Percentiles rank a stretch among this genome's conserved stretches.
Evolutionary conservation across 371 early-diverging fungal genomes (phyloP).

Genomic region (Saksenaea oblongispora): DNA sequence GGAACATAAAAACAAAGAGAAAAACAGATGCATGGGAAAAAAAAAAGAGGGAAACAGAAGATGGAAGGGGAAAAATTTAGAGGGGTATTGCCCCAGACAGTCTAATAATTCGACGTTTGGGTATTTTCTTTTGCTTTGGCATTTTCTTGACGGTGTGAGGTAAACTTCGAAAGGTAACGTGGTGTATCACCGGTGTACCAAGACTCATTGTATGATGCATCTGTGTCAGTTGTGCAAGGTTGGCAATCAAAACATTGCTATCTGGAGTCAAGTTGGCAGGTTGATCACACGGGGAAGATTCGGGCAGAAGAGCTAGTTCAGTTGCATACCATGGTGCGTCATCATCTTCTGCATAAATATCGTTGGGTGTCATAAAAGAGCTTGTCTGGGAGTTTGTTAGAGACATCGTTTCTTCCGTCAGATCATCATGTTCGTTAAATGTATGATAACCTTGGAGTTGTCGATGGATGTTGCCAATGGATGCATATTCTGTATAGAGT

Average conservation of each 20-base stretch:
- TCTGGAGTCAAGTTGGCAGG: constrained; percentile 52
- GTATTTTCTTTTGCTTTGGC: constrained; percentile 36
- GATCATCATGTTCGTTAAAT: not conserved
- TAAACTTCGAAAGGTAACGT: constrained; percentile 75
- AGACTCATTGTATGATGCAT: constrained; percentile 87
- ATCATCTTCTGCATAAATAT: constrained; percentile 24
- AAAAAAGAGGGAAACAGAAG: not conserved
- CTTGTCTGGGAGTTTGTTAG: constrained; percentile 11
- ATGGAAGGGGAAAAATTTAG: not conserved
- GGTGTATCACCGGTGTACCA: constrained; percentile 70
- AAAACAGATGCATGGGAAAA: not conserved
- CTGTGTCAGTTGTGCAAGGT: constrained; percentile 77
- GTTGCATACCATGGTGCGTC: constrained; percentile 47
- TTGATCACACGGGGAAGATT: constrained; percentile 20
- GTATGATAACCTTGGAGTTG: not conserved
- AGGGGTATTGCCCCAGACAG: constrained; percentile 17
- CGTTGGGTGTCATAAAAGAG: not conserved
- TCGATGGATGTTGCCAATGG: constrained; percentile 2
- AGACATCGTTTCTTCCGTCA: constrained; percentile 16
- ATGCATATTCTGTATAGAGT: constrained; percentile 13
- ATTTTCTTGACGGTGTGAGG: constrained; percentile 40
- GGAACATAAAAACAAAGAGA: not conserved
- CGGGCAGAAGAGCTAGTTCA: constrained; percentile 20
- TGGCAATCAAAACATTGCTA: constrained; percentile 78
- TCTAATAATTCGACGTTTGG: constrained; percentile 43